These are phyloP conservation scores for Gossypium davidsonii DNA, from an alignment of 441 rosid species.

Conservation along the genomic window DNA sequence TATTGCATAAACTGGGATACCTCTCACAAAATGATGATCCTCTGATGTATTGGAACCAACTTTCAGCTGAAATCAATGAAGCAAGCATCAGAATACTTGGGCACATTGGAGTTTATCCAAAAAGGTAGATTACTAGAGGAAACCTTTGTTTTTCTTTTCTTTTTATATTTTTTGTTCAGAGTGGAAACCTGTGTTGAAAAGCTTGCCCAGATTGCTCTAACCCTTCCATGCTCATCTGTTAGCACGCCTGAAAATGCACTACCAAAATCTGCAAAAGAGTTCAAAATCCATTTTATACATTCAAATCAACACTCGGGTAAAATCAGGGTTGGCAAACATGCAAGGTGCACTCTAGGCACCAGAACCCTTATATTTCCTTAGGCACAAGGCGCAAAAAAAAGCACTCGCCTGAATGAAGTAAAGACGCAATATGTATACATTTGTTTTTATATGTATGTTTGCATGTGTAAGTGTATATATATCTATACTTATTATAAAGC, in stretches of 20 bases:
- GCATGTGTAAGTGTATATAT: neutral
- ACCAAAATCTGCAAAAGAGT: constrained; percentile 70
- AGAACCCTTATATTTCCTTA: neutral
- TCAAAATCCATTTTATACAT: constrained; percentile 13
- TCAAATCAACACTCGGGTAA: constrained; percentile 7
- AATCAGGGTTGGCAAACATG: neutral
- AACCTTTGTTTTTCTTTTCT: constrained; percentile 50
- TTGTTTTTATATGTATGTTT: neutral
- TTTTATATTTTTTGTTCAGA: constrained; percentile 12
- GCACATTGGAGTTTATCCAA: constrained; percentile 6
- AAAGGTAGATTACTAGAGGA: constrained; percentile 17
- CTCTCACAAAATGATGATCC: constrained; percentile 87
- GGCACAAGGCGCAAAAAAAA: neutral
- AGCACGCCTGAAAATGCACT: constrained; percentile 88
- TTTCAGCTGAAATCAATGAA: constrained; percentile 51
- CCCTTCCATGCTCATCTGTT: constrained; percentile 81
- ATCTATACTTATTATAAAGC: too few species aligned
- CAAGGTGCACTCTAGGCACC: neutral
- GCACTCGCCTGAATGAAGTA: neutral
- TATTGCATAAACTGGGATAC: constrained; percentile 74
- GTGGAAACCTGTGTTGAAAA: constrained; percentile 79
- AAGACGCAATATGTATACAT: neutral
- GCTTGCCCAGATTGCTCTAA: constrained; percentile 96
- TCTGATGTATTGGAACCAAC: constrained; percentile 64
- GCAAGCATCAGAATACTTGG: constrained; percentile 13